These are phyloP conservation scores for Tilletia indica DNA, from an alignment of 1,284 basidiomycete species.

Conservation along the genomic window DNA sequence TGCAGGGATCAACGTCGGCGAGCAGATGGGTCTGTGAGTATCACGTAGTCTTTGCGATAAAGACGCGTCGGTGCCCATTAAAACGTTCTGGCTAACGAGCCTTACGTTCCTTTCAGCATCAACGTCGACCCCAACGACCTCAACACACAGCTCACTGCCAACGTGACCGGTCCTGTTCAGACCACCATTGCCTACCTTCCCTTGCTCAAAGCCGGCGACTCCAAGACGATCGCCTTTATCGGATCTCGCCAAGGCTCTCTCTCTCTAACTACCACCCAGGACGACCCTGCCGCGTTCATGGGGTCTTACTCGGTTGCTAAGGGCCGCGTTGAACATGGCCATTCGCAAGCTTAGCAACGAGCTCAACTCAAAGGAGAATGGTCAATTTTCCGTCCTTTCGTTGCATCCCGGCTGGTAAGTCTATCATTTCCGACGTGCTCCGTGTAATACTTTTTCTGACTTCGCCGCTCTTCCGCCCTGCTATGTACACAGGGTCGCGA, in stretches of 20 bases:
- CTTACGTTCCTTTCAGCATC: neutral
- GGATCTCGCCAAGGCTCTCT: conserved; percentile 10
- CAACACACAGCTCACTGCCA: conserved; percentile 6
- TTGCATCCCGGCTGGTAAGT: neutral
- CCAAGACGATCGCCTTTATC: conserved; percentile 9
- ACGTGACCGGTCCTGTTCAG: conserved; percentile 8
- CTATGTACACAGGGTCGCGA: conserved; percentile 4
- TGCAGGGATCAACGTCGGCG: conserved; percentile 6
- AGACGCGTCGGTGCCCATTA: no score
- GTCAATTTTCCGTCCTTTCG: neutral
- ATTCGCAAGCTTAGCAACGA: conserved; percentile 2
- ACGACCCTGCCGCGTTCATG: conserved; percentile 9
- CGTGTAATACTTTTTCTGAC: neutral
- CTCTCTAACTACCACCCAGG: neutral
- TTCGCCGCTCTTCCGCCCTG: neutral
- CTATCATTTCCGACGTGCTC: neutral
- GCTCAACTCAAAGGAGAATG: conserved; percentile 8
- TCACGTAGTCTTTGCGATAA: neutral
- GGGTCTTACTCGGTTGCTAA: conserved; percentile 10
- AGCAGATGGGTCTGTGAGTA: conserved; percentile 13
- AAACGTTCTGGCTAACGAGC: no score
- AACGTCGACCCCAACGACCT: conserved; percentile 13
- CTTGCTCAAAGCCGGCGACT: neutral
- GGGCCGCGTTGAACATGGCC: conserved; percentile 11
- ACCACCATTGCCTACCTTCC: conserved; percentile 1